Base-by-base conservation (phyloP, 2,329 filamentous ascomycete genomes). In the Aspergillus jensenii region DNA sequence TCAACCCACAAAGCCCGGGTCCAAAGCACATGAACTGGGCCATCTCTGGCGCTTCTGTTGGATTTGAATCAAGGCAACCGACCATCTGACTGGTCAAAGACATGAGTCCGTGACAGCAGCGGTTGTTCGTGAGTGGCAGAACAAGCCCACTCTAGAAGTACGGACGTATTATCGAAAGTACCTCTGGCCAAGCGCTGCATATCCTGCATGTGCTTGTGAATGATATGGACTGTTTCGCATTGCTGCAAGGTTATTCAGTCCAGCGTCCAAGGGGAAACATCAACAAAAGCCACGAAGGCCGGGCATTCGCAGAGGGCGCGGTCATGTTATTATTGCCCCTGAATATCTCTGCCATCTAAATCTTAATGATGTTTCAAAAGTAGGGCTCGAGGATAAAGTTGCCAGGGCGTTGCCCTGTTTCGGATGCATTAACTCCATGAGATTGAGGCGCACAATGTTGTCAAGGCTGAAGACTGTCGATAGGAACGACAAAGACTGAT, bases 351-450 rank as follows among this genome's bases (percentile, higher is more conserved):
- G 12, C 25, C 25, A 25, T 49, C 35, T 21, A 25, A 43, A 44
- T 39, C 8, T 23, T 12, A 39, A 44, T 52, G 49, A 40, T 39
- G 49, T 52, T 52, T 43, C 23, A 17, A 23, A 41, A 17, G 39
- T 17, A 52, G 39, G 21, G 21, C 21, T 21, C 21, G 21, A 4
- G 21, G 35, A 40, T 33, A 21, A 21, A 8, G 21, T 21, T 14
- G 7, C 45, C 33, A 55, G 45, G 46, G 27, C 43, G 49, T 27
- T 52, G 49, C 49, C 49, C 39, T 52, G 49, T 52, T 52, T 41
- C 9, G 11, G 39, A 33, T 31, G 40, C 23, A n/a, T 43, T 33
- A n/a, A 27, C 49, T 43, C 39, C 23, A 52, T 33, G 27, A 2
- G 27, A 31, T 11, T 31, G 27, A 31, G 9, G 27, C 27, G 27